Evolutionary conservation across 331 rosid genomes (phyloP).

Genomic region (Malus hybrid): DNA sequence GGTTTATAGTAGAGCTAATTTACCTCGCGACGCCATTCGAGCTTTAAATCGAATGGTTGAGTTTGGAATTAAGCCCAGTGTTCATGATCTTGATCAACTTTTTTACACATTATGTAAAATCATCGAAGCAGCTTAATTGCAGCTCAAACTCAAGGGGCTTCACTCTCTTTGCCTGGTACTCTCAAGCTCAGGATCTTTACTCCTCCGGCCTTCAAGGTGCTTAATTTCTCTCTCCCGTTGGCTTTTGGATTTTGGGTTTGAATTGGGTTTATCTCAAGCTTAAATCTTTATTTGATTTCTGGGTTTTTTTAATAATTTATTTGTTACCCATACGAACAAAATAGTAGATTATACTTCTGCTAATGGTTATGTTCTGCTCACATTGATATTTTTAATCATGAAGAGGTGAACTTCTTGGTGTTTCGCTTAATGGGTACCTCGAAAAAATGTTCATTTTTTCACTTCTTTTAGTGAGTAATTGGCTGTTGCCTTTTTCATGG

Average conservation of each 20-base stretch:
- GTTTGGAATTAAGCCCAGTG: no score
- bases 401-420: neutral
- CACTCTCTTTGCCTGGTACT: conserved; percentile 61
- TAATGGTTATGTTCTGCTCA: neutral
- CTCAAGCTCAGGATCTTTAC: conserved; percentile 65
- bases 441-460: neutral
- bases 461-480: neutral
- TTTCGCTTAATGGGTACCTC: neutral
- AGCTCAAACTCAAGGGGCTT: conserved; percentile 31
- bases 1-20: no score
- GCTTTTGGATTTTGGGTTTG: neutral
- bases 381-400: neutral
- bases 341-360: neutral
- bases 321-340: neutral
- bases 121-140: conserved; percentile 13
- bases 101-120: no score
- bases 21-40: no score
- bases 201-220: conserved; percentile 76
- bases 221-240: neutral
- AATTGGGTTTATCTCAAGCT: neutral
- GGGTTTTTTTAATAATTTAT: no score
- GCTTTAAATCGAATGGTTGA: no score
- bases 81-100: no score
- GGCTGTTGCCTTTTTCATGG: no score
- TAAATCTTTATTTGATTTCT: neutral